Evolutionary conservation across 495 filamentous ascomycete species (phyloP), one percentile per base, ranked within the genome.

Genomic region (Arthonia radiata): DNA sequence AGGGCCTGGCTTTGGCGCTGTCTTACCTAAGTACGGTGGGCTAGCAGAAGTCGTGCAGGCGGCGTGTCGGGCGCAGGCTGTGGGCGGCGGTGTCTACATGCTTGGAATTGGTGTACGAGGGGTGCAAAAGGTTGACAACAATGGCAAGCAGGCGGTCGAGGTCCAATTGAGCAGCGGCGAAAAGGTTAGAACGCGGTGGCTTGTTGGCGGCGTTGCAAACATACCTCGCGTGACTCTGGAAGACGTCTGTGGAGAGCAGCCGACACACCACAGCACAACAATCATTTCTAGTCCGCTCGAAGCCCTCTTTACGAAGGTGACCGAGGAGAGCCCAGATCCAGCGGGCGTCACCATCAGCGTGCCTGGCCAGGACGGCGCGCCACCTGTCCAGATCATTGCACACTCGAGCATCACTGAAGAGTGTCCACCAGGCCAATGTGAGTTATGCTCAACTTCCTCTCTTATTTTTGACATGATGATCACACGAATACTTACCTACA

Each of bases 401-500:
- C 79, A 90, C 46, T 79, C 75, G 13, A 74, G 71, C 42, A 79
- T 82, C 30, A 78, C 79, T 21, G 80, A 78, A 33, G 81, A 91
- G 49, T 93, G 82, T 44, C 80, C 82, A 16, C 34, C 43, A 31
- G 64, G 67, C 48, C 79, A 93, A 67, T 67, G 82, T 93, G 64
- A 79, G 81, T 67, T 9, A 8, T 7, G 21, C 46, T 37, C 19
- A 10, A 17, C 32, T 33, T 31, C 23, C 32, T 41, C 23, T 15
- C 30, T 33, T 29, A 15, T 13, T 13, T 22, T 53, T 50, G 59
- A 59, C 52, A 80, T 82, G 81, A 90, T 80, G 67, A 71, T 53
- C 56, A 28, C 58, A 42, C 45, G 67, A 82, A 80, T 71, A 83
- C 79, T 92, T 93, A 92, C 86, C 81, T 93, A 93, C 81, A 91